Evolutionary conservation across 805 yeast genomes (phyloP).

Genomic region (Metschnikowia corniflorae): DNA sequence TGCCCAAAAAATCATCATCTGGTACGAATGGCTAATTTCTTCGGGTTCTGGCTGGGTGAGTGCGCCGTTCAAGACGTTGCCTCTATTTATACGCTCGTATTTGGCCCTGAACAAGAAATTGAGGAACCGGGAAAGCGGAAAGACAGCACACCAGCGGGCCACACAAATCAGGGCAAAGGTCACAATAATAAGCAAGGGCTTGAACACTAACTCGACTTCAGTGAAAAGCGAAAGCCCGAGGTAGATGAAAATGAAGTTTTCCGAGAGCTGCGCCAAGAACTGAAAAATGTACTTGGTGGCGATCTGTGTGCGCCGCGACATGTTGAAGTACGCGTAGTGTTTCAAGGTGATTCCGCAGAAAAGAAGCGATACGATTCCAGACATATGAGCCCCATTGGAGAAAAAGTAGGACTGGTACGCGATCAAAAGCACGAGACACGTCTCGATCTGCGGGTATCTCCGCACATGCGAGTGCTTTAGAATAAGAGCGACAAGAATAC

Average conservation of each 20-base stretch:
- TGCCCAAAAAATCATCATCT: constrained; percentile 99
- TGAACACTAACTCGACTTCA: constrained; percentile 91
- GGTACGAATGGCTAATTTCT: constrained; percentile 92
- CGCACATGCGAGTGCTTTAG: constrained; percentile 90
- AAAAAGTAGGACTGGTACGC: constrained; percentile 97
- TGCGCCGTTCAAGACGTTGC: constrained; percentile 37
- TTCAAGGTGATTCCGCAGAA: constrained; percentile 96
- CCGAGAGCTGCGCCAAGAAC: constrained; percentile 89
- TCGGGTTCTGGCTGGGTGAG: constrained; percentile 53
- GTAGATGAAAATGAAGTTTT: constrained; percentile 94
- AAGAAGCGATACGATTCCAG: constrained; percentile 91
- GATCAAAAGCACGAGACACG: constrained; percentile 82
- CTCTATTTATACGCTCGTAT: constrained; percentile 37
- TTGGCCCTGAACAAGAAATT: constrained; percentile 73
- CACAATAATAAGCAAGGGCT: constrained; percentile 87
- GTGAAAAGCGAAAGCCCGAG: constrained; percentile 92
- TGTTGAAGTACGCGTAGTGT: constrained; percentile 95
- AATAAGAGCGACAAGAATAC: constrained; percentile 83
- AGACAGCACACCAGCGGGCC: constrained; percentile 96
- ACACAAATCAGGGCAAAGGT: constrained; percentile 88
- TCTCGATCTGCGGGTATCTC: constrained; percentile 95
- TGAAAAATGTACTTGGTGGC: constrained; percentile 95
- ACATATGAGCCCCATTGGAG: constrained; percentile 98
- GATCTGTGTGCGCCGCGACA: constrained; percentile 95
- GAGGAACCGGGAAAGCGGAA: constrained; percentile 82